Conservation (phyloP, 2,329 filamentous ascomycete genomes). For the Clonostachys sp. region DNA sequence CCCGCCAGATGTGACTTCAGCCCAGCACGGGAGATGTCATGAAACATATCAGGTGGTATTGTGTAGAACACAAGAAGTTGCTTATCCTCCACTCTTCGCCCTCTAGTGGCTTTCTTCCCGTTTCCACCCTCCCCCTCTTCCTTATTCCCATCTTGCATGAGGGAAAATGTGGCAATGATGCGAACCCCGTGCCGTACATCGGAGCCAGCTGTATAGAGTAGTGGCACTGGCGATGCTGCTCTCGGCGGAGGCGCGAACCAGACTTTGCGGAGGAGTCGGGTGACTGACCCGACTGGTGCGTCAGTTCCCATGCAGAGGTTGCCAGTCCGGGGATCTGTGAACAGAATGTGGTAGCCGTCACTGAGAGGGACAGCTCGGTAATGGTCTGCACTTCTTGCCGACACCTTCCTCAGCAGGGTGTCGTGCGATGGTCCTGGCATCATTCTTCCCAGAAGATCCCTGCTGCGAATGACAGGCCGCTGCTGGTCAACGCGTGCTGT, state of each 20-base stretch:
- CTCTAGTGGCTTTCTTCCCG: conserved; percentile 5
- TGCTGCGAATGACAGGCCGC: background rate
- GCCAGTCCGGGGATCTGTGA: conserved; percentile 54
- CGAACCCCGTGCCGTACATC: conserved; percentile 53
- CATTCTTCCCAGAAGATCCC: background rate
- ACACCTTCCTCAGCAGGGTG: conserved; percentile 14
- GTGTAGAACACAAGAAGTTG: conserved; percentile 54
- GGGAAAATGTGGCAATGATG: conserved; percentile 51
- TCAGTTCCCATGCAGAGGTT: conserved; percentile 58
- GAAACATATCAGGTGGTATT: conserved; percentile 52
- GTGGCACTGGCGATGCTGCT: conserved; percentile 29
- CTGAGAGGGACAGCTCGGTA: conserved; percentile 60
- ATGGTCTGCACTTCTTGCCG: conserved; percentile 47
- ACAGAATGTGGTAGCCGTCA: conserved; percentile 61
- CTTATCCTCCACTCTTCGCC: conserved; percentile 4
- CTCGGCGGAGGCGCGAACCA: conserved; percentile 34
- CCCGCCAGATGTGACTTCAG: background rate
- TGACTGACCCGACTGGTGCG: conserved; percentile 42
- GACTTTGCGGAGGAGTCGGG: conserved; percentile 54
- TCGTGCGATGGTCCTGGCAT: background rate
- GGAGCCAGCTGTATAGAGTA: conserved; percentile 50
- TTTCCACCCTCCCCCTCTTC: background rate
- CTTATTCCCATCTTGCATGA: conserved; percentile 8
- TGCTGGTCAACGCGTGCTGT: background rate
- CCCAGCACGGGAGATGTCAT: conserved; percentile 17